These are phyloP conservation scores for Amylostereum areolatum DNA, from an alignment of 1,284 basidiomycete species.

Conservation along the genomic window DNA sequence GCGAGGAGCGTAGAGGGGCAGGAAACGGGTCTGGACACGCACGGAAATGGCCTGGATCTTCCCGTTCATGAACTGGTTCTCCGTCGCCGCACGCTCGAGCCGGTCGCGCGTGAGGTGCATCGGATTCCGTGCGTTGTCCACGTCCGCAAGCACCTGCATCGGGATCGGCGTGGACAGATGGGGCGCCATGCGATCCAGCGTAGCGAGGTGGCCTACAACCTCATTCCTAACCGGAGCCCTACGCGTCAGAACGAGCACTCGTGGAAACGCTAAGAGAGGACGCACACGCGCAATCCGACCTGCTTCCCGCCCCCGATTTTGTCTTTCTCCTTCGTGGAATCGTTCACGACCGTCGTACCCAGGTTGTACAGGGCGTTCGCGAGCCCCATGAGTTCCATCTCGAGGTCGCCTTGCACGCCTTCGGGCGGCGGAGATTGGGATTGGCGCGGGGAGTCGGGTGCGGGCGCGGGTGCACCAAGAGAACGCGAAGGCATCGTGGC, in stretches of 20 bases:
- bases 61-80: slow-evolving; percentile 88
- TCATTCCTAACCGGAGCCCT: slow-evolving; percentile 47
- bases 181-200: slow-evolving; percentile 60
- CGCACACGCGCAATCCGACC: slow-evolving; percentile 63
- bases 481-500: neutral
- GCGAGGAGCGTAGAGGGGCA: no score
- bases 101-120: slow-evolving; percentile 73
- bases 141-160: slow-evolving; percentile 64
- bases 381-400: slow-evolving; percentile 67
- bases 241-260: neutral
- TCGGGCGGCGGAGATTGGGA: slow-evolving; percentile 65
- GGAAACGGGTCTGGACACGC: slow-evolving; percentile 17
- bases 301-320: slow-evolving; percentile 61
- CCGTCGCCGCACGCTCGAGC: slow-evolving; percentile 72
- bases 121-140: slow-evolving; percentile 74
- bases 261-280: slow-evolving; percentile 11
- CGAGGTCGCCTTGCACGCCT: slow-evolving; percentile 65
- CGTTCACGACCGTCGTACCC: slow-evolving; percentile 72
- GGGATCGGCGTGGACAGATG: slow-evolving; percentile 59
- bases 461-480: slow-evolving; percentile 22
- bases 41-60: slow-evolving; percentile 74
- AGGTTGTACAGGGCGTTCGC: slow-evolving; percentile 72
- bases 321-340: slow-evolving; percentile 70
- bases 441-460: slow-evolving; percentile 65
- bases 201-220: slow-evolving; percentile 56